Evolutionary conservation across 371 early-diverging fungal genomes (phyloP).

Genomic region (Actinomucor elegans): DNA sequence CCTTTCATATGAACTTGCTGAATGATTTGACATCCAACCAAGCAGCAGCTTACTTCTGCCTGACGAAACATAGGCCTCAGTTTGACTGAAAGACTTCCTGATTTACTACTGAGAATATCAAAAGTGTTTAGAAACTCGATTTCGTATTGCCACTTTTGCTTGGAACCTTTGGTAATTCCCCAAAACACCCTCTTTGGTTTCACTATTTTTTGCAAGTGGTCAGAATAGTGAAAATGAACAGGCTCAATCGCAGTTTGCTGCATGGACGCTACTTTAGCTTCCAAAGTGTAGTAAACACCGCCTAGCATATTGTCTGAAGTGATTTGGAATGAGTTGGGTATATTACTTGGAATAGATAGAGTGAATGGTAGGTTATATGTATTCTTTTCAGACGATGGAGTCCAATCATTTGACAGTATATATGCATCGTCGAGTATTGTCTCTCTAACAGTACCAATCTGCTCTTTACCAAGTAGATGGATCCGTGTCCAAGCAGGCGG

Average conservation of each 20-base stretch:
- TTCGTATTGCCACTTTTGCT: conserved; percentile 23
- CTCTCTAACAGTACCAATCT: not conserved
- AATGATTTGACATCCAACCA: conserved; percentile 17
- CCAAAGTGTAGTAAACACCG: conserved; percentile 3
- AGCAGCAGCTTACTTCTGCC: not conserved
- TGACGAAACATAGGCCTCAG: conserved; percentile 1
- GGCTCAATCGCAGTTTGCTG: not conserved
- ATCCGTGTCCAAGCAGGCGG: conserved; percentile 10
- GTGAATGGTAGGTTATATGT: not conserved
- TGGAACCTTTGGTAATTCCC: conserved; percentile 18
- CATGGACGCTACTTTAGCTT: not conserved
- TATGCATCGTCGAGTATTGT: conserved; percentile 12
- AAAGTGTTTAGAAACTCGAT: conserved; percentile 15
- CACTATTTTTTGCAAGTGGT: not conserved
- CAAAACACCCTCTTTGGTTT: conserved; percentile 17
- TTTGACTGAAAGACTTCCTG: conserved; percentile 1
- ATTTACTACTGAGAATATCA: not conserved
- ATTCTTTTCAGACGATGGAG: not conserved
- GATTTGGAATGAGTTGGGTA: conserved; percentile 13
- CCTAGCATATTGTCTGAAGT: not conserved
- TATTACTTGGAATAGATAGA: conserved; percentile 6
- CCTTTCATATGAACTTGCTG: conserved; percentile 11
- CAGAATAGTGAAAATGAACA: conserved; percentile 4
- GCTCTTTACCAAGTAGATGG: conserved; percentile 14
- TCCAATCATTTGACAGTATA: conserved; percentile 13